Base-by-base conservation (phyloP, 2,329 filamentous ascomycete species). In the Purpureocillium takamizusanense region DNA sequence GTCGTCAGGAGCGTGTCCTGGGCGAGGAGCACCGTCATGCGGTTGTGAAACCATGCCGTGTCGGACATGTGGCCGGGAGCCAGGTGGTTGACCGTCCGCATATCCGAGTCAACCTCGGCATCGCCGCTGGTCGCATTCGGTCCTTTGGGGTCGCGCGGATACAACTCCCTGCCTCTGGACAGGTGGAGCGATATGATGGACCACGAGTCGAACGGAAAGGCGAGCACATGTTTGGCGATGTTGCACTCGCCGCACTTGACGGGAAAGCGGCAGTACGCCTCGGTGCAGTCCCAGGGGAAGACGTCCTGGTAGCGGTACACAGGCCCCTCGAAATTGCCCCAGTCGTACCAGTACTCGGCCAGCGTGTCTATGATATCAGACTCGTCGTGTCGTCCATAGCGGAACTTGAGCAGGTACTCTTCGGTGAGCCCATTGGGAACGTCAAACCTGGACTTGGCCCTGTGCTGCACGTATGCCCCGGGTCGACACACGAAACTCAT, bases 261-360 rank as follows among this genome's bases (percentile, higher is more conserved):
- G 1, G 59, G 60, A 33, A 62, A 61, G 17, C 55, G 43, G 6
- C 49, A 50, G 37, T 60, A 67, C 1, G 65, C 66, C 42, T 67
- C 63, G 4, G 65, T 69, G 46, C 66, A 70, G 40, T 69, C 66
- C 65, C 65, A 69, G 1, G 63, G 66, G 34, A 69, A 69, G 13
- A 66, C 33, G 36, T 62, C 55, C 37, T 66, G 63, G 34, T 65
- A 59, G 10, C 41, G 48, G 44, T 68, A 69, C 1, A 66, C 42
- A 1, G 53, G 56, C 4, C 49, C 51, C 1, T 51, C 57, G 39
- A 69, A 66, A 7, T 52, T 56, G 4, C 59, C 64, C 63, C 64
- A 69, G 45, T 68, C 65, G 38, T 62, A 51, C 66, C 65, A 69
- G 42, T 69, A 69, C 48, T 69, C 64, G 39, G 58, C 52, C 10